phyloP scores from a whole-genome alignment of 2,329 filamentous ascomycete genomes.

The Cladosporium sp. region DNA sequence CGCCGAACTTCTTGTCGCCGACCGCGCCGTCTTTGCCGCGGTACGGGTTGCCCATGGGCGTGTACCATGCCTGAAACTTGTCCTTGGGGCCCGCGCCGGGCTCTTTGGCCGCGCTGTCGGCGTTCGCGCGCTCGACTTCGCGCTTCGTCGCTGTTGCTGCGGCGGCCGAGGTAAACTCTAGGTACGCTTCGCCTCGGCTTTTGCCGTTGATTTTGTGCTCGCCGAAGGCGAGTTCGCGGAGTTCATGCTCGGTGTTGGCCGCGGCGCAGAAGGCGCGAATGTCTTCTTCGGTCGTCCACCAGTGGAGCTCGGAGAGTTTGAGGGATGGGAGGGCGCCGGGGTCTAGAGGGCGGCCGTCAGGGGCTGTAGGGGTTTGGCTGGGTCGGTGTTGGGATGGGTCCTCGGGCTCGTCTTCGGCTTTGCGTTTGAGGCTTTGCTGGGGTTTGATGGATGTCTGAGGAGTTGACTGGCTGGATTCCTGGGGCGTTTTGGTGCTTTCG shows the following conservation, averaged over 20 bases:
- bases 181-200: conserved; percentile 85
- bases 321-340: conserved; percentile 63
- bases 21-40: conserved; percentile 53
- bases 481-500: conserved; percentile 18
- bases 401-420: conserved; percentile 49
- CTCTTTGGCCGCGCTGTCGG: conserved; percentile 15
- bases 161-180: conserved; percentile 78
- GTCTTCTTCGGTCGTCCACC: conserved; percentile 97
- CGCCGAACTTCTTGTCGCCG: conserved; percentile 32
- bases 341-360: conserved; percentile 42
- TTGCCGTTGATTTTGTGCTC: conserved; percentile 99
- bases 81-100: conserved; percentile 11
- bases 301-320: conserved; percentile 82
- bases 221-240: conserved; percentile 92
- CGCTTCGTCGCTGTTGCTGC: conserved; percentile 81
- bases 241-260: conserved; percentile 72
- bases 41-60: conserved; percentile 63
- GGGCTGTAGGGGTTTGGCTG: conserved; percentile 8
- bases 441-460: conserved; percentile 18
- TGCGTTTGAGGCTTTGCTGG: conserved; percentile 54
- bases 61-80: conserved; percentile 16
- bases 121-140: conserved; percentile 55
- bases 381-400: conserved; percentile 14
- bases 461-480: not conserved
- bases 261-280: conserved; percentile 69